Evolutionary conservation across 345 rosid species (phyloP).

Genomic region (Cardamine occulta): DNA sequence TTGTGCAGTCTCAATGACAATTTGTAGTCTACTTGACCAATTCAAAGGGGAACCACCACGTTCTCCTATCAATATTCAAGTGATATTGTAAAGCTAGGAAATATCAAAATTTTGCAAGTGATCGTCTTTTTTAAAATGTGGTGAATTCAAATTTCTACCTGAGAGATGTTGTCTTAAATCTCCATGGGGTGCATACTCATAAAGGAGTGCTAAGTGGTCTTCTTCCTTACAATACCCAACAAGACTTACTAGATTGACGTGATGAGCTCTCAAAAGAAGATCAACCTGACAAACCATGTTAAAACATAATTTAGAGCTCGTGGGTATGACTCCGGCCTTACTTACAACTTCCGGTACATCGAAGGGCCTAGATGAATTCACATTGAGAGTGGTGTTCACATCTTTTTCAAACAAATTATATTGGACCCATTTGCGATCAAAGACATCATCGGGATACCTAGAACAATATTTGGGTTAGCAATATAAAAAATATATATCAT

Average conservation of each 20-base stretch:
- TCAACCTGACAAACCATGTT: not conserved
- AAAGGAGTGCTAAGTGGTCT: constrained; percentile 35
- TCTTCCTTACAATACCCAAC: constrained; percentile 45
- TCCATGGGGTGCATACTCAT: constrained; percentile 45
- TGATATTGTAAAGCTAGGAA: not conserved
- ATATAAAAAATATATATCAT: no score
- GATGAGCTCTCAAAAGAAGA: constrained; percentile 46
- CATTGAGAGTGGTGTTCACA: no score
- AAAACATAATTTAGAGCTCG: no score
- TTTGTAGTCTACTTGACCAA: constrained; percentile 49
- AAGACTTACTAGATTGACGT: constrained; percentile 38
- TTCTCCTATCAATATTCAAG: not conserved
- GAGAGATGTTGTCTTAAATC: no score
- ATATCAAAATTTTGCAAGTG: not conserved
- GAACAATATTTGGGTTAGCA: no score
- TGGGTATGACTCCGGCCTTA: no score
- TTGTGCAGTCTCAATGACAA: constrained; percentile 52
- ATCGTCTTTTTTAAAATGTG: no score
- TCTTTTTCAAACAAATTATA: no score
- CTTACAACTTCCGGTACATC: no score
- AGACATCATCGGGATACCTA: no score
- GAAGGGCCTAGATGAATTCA: no score
- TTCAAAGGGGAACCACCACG: constrained; percentile 14
- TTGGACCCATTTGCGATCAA: no score
- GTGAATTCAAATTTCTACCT: not conserved